Evolutionary conservation across 2,329 filamentous ascomycete species (phyloP), one percentile per base, ranked within the genome.

Genomic region (Talaromyces marneffei): DNA sequence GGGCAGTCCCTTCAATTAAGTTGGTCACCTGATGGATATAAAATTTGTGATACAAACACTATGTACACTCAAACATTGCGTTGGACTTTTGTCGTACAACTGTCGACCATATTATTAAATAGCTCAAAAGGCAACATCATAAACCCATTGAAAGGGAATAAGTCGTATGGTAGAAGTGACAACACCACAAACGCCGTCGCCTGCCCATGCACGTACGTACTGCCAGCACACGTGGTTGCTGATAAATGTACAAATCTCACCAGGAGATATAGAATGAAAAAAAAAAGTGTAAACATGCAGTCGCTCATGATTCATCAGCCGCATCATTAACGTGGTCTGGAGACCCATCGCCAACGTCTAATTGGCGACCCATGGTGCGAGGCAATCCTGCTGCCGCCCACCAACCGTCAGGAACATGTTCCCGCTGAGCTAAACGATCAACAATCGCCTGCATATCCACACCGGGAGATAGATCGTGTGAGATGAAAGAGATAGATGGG

Each of bases 391-490:
- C 87, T 68, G 85, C 83, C 62, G 85, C 84, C 91, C 91, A 95
- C 86, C 88, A 92, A 65, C 91, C 87, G 64, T 94, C 90, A 0
- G 90, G 88, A 59, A 94, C 88, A 67, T 92, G 89, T 69, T 90
- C 84, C 25, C 89, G 80, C 18, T 84, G 82, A 35, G 87, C 85
- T 59, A 95, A 80, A 46, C 85, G 82, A 66, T 87, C 85, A 37
- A 94, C 81, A 52, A 95, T 88, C 56, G 82, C 81, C 66, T 90
- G 87, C 83, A 92, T 88, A 50, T 78, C 76, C 18, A 68, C 67
- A 33, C 74, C 69, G 3, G 58, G 52, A 63, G 68, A 62, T 20
- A 69, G 64, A 56, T 68, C 61, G 42, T 74, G 68, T 12, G 69
- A 68, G 54, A 72, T 67, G 23, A 73, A 67, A 61, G 72, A 70